phyloP scores from a whole-genome alignment of 768 basidiomycete genomes.

The Russula lepida region DNA sequence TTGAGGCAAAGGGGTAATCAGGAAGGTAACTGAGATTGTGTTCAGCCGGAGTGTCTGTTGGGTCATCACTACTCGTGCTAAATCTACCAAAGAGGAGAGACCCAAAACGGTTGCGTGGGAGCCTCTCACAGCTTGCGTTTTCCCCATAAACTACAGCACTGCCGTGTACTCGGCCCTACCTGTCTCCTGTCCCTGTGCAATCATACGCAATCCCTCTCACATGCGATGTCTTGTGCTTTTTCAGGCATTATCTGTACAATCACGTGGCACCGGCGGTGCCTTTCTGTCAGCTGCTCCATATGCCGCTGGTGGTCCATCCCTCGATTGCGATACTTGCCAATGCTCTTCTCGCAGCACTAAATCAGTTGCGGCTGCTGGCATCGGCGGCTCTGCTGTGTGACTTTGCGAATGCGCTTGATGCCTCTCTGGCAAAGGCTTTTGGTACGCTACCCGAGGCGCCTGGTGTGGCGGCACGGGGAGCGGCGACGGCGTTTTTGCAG shows the following conservation, averaged over 20 bases:
- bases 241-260: no score
- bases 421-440: slow-evolving; percentile 39
- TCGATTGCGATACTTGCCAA: slow-evolving; percentile 69
- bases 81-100: no score
- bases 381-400: slow-evolving; percentile 50
- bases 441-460: slow-evolving; percentile 34
- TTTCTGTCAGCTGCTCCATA: no score
- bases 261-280: no score
- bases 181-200: no score
- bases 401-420: slow-evolving; percentile 45
- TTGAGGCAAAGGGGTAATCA: not conserved
- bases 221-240: no score
- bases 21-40: not conserved
- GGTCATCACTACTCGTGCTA: not conserved
- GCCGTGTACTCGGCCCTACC: no score
- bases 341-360: slow-evolving; percentile 62
- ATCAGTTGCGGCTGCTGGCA: slow-evolving; percentile 73
- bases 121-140: no score
- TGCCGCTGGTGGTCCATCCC: slow-evolving; percentile 67
- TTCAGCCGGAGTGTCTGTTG: not conserved
- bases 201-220: no score
- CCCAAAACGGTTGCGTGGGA: no score
- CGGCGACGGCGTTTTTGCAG: slow-evolving; percentile 48
- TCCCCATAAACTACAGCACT: no score
- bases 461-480: slow-evolving; percentile 27